Evolutionary conservation across 805 yeast genomes (phyloP), one percentile per base, ranked within the genome.

Genomic region (Yarrowia porcina): DNA sequence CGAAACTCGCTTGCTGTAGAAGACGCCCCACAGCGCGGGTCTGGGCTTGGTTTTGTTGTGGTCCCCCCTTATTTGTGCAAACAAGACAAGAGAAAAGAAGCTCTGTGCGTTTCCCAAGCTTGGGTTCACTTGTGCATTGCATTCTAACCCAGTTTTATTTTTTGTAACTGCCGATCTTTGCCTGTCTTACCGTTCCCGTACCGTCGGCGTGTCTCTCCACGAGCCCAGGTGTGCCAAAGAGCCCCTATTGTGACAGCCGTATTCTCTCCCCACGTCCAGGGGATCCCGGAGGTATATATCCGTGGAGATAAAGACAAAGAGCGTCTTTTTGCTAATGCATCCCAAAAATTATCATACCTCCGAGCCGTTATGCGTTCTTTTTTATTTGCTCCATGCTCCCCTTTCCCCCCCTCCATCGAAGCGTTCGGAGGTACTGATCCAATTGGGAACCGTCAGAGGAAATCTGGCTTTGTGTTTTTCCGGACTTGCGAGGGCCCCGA

Each of bases 101-200:
- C 39, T 21, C 35, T 28, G 52, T 41, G 45, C 13, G 30, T 13
- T 17, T 15, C 23, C 8, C 10, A 15, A n/a, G n/a, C 17, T 41
- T 41, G 10, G 18, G 4, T 23, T 41, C 13, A 23, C 13, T 41
- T 41, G n/a, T 41, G 5, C 13, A 41, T 39, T 39, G 44, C 23
- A 7, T n/a, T 23, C 15, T 13, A 49, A 49, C 56, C 30, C 35
- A 6, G 20, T n/a, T 49, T n/a, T 8, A 12, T 30, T 12, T 45
- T 45, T 49, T 32, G 54, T 47, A 47, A 47, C 54, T 47, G 56
- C 56, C 56, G 56, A 49, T 49, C 56, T 49, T 49, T 32, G 11
- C n/a, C 39, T 49, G 56, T 49, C 38, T 49, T 20, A 49, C 49
- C 33, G 52, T 30, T 45, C 52, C 52, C 52, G 52, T 45, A 44